A percentile compares a stretch with the other conserved stretches of the same genome.
These are phyloP conservation scores for Colletotrichum siamense DNA, from an alignment of 2,329 filamentous ascomycete species.

Conservation along the genomic window DNA sequence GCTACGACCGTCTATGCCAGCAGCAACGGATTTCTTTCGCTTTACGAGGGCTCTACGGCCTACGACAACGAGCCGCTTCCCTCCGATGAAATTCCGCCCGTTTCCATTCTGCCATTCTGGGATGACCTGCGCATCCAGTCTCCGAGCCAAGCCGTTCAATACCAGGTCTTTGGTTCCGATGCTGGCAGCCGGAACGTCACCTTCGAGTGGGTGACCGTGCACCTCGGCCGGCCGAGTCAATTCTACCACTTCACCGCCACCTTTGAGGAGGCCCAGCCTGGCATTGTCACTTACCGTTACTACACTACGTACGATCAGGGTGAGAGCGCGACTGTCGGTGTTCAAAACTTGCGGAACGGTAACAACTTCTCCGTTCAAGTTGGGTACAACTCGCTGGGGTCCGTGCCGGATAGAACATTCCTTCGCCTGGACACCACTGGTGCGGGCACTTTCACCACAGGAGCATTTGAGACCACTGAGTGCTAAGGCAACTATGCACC, in stretches of 20 bases:
- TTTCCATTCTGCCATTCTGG: not conserved
- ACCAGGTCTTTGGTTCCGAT: not conserved
- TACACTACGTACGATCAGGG: not conserved
- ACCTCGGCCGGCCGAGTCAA: not conserved
- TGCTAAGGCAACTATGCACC: not conserved
- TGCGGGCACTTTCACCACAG: not conserved
- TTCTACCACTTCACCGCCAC: not conserved
- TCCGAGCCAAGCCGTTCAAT: not conserved
- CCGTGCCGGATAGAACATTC: not conserved
- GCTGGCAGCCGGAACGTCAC: not conserved
- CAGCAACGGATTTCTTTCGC: not conserved
- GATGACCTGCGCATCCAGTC: not conserved
- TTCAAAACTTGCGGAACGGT: not conserved
- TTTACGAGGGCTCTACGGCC: not conserved
- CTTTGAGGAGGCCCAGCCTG: not conserved
- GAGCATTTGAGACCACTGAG: not conserved
- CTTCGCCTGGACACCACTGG: not conserved
- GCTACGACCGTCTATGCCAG: not conserved
- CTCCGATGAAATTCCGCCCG: not conserved
- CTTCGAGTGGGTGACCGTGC: not conserved
- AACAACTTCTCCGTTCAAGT: not conserved
- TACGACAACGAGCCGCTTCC: not conserved
- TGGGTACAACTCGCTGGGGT: not conserved
- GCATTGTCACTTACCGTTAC: not conserved
- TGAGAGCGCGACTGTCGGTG: not conserved